Evolutionary conservation across 2,329 filamentous ascomycete genomes (phyloP).

Genomic region (Ophiostoma pallidulum): DNA sequence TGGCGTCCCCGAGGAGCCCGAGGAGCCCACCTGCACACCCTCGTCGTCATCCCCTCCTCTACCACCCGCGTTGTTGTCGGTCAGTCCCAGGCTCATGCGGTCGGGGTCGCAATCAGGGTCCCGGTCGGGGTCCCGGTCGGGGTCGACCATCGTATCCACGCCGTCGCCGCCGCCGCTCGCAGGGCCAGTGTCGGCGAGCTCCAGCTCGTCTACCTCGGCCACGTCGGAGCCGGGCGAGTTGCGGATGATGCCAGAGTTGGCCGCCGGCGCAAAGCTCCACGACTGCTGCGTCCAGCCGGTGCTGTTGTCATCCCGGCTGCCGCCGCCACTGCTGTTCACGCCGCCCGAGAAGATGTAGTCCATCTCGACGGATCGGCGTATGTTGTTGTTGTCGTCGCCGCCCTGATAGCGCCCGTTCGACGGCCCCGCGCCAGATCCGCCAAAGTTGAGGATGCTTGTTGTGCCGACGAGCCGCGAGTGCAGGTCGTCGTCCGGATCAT

Average conservation of each 20-base stretch:
- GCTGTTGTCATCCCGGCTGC: constrained; percentile 21
- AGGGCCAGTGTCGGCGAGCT: constrained; percentile 3
- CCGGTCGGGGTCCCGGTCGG: constrained; percentile 7
- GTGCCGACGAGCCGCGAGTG: background rate
- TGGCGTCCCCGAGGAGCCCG: too few relatives aligned
- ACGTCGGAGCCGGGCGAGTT: constrained; percentile 12
- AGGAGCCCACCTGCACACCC: background rate
- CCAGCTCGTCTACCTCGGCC: constrained; percentile 13
- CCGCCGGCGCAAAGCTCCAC: constrained; percentile 35
- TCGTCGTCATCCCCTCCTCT: constrained; percentile 9
- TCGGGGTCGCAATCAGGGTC: constrained; percentile 1
- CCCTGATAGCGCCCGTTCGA: background rate
- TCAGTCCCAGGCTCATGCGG: constrained; percentile 10
- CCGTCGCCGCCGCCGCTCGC: too few relatives aligned
- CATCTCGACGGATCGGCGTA: constrained; percentile 36
- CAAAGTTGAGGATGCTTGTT: constrained; percentile 14
- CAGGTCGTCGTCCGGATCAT: constrained; percentile 2
- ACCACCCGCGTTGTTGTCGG: constrained; percentile 6
- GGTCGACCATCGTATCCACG: too few relatives aligned
- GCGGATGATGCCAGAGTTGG: background rate
- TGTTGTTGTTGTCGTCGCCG: constrained; percentile 19
- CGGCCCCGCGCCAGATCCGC: constrained; percentile 6
- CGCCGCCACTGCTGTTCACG: constrained; percentile 28
- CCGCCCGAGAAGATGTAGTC: constrained; percentile 30
- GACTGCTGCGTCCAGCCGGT: constrained; percentile 20